A percentile compares a stretch with the other conserved stretches of the same genome.
phyloP scores from a whole-genome alignment of 805 yeast genomes.

The Candida nemodendra region DNA sequence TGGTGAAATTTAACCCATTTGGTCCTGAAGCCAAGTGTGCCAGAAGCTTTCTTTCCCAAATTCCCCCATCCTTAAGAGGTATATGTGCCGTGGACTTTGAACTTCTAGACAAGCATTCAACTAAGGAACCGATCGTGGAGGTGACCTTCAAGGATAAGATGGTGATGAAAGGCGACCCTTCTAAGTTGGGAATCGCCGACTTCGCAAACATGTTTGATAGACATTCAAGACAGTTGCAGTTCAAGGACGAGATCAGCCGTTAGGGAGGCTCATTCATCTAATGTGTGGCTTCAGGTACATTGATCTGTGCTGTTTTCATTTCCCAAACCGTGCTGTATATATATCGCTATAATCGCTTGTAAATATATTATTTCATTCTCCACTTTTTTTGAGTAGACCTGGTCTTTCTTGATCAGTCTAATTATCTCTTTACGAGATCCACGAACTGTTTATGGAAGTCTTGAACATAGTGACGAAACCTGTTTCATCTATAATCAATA shows the following conservation, averaged over 20 bases:
- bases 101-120: conserved; percentile 49
- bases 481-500: too few relatives aligned
- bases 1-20: conserved; percentile 77
- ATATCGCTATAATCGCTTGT: too few relatives aligned
- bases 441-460: too few relatives aligned
- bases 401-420: too few relatives aligned
- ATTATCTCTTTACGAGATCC: too few relatives aligned
- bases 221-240: conserved; percentile 75
- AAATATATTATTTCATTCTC: too few relatives aligned
- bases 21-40: conserved; percentile 74
- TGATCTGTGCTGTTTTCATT: too few relatives aligned
- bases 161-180: conserved; percentile 66
- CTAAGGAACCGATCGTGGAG: conserved; percentile 57
- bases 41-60: conserved; percentile 71
- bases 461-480: too few relatives aligned
- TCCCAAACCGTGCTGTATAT: too few relatives aligned
- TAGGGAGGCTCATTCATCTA: too few relatives aligned
- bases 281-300: too few relatives aligned
- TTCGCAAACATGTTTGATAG: conserved; percentile 67
- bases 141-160: conserved; percentile 84
- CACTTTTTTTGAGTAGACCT: too few relatives aligned
- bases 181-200: conserved; percentile 53
- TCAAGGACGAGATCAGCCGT: conserved; percentile 63
- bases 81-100: conserved; percentile 63
- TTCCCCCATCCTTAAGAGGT: conserved; percentile 72